Conservation (phyloP, 2,329 filamentous ascomycete species). For the Curvularia spicifera region DNA sequence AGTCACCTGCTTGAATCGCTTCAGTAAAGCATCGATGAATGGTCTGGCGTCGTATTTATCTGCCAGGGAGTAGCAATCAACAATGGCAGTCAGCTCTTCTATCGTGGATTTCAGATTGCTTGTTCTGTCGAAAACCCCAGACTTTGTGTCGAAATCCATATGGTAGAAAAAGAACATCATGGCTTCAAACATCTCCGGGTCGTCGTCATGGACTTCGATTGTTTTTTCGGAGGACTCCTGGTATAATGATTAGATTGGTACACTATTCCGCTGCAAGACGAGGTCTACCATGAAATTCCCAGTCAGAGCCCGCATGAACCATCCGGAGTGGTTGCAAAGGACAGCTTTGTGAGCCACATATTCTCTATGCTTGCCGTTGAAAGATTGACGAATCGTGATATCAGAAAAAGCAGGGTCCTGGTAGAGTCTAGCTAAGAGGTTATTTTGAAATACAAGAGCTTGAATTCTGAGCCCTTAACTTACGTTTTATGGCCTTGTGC, state of each 20-base stretch:
- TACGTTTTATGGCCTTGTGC: background rate
- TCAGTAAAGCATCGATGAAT: background rate
- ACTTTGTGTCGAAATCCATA: background rate
- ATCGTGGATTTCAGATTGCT: background rate
- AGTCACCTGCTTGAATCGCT: background rate
- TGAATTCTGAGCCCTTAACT: background rate
- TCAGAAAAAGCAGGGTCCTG: background rate
- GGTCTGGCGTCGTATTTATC: background rate
- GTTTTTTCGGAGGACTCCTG: background rate
- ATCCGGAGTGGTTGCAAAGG: background rate
- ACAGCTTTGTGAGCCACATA: background rate
- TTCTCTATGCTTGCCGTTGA: background rate
- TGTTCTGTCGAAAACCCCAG: background rate
- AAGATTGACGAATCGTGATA: background rate
- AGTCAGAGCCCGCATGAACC: background rate
- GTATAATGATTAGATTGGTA: background rate
- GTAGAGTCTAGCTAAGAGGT: background rate
- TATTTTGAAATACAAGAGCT: background rate
- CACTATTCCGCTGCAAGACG: background rate
- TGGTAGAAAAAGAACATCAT: background rate
- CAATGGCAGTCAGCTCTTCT: background rate
- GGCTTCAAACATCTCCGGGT: background rate
- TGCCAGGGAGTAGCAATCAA: background rate
- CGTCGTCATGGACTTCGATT: background rate
- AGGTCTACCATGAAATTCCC: background rate